Conservation (phyloP, 2,329 filamentous ascomycete genomes). For the Apiospora marii region DNA sequence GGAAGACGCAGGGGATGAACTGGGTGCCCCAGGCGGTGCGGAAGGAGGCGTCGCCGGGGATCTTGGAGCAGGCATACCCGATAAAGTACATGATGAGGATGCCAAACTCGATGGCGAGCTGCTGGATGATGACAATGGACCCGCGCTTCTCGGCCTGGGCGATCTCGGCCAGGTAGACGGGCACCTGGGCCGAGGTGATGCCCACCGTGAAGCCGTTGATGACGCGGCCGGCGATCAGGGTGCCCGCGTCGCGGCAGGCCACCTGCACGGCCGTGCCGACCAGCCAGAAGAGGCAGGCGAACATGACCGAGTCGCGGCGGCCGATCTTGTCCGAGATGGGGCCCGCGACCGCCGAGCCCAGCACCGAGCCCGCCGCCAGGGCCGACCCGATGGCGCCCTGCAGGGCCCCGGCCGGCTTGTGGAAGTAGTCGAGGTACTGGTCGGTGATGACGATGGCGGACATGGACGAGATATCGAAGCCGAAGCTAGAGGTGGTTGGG, state of each 20-base stretch:
- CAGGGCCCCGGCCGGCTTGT: constrained; percentile 52
- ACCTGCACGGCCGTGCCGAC: constrained; percentile 68
- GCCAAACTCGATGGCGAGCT: constrained; percentile 78
- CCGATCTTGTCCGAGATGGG: constrained; percentile 58
- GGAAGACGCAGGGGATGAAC: constrained; percentile 65
- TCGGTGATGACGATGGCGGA: constrained; percentile 61
- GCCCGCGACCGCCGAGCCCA: constrained; percentile 57
- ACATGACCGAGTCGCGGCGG: constrained; percentile 53
- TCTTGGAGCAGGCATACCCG: constrained; percentile 69
- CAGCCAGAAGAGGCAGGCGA: constrained; percentile 57
- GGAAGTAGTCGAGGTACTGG: constrained; percentile 61
- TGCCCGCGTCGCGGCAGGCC: constrained; percentile 63
- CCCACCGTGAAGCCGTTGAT: constrained; percentile 72
- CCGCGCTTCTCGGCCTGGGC: constrained; percentile 65
- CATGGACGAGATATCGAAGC: constrained; percentile 67
- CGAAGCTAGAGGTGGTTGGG: constrained; percentile 43
- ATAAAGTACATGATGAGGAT: constrained; percentile 77
- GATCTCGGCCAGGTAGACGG: constrained; percentile 73
- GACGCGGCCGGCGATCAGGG: constrained; percentile 62
- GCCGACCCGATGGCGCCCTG: constrained; percentile 62
- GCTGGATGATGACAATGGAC: constrained; percentile 74
- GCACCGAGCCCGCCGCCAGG: constrained; percentile 59
- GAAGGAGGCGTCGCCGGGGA: constrained; percentile 65
- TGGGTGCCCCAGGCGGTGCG: constrained; percentile 71
- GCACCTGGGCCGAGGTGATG: constrained; percentile 72